phyloP scores from a whole-genome alignment of 345 rosid genomes.

The Noccaea caerulescens region DNA sequence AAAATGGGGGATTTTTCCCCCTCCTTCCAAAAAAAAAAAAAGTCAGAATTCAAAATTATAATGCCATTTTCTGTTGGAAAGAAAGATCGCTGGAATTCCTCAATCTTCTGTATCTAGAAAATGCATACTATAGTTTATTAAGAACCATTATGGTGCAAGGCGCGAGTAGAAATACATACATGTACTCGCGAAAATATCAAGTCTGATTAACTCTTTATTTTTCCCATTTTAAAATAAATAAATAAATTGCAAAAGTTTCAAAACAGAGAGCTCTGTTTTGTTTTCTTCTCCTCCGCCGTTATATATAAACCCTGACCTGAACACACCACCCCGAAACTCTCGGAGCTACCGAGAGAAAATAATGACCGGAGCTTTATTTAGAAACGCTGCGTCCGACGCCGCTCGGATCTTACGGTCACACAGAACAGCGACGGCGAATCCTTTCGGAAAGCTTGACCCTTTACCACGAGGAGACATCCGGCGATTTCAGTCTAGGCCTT shows the following conservation, averaged over 20 bases:
- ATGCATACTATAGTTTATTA: not conserved
- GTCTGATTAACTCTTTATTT: not conserved
- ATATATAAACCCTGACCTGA: constrained; percentile 20
- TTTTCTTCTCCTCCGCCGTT: constrained; percentile 30
- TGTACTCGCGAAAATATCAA: constrained; percentile 25
- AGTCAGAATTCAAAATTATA: too few species aligned
- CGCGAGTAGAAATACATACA: constrained; percentile 25
- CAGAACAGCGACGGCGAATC: not conserved
- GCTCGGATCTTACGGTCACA: constrained; percentile 39
- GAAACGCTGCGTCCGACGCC: constrained; percentile 40
- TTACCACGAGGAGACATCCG: constrained; percentile 19
- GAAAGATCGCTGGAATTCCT: not conserved
- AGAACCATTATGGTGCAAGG: not conserved
- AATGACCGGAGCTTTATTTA: constrained; percentile 54
- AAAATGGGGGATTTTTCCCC: too few species aligned
- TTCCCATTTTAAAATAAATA: not conserved
- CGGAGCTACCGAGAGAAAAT: constrained; percentile 26
- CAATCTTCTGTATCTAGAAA: not conserved
- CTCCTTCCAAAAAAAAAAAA: too few species aligned
- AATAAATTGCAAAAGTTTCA: not conserved
- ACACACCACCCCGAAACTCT: constrained; percentile 37
- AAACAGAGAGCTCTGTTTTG: constrained; percentile 26
- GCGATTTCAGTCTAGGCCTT: constrained; percentile 50
- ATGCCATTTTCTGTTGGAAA: not conserved
- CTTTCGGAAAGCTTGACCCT: constrained; percentile 11